Percentiles rank a stretch among this genome's conserved stretches.
These are phyloP conservation scores for Malus hybrid DNA, from an alignment of 331 rosid species.

Conservation along the genomic window DNA sequence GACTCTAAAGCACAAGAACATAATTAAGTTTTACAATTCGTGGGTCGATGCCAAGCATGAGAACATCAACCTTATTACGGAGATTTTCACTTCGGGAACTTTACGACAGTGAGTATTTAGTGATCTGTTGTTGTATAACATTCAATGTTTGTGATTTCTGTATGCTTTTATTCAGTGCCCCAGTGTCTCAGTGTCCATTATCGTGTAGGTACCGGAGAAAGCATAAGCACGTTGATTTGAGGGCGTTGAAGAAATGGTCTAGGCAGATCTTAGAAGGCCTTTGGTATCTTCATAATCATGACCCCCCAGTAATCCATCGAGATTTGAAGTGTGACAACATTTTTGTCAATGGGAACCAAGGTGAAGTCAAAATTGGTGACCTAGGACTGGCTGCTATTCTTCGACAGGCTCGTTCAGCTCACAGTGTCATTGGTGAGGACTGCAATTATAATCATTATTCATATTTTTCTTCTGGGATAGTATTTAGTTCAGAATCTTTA, in stretches of 20 bases:
- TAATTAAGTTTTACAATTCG: conserved; percentile 78
- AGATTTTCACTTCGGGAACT: conserved; percentile 92
- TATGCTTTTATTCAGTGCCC: not conserved
- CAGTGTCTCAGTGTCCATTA: not conserved
- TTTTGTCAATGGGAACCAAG: conserved; percentile 96
- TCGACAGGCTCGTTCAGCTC: conserved; percentile 81
- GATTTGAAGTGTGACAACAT: conserved; percentile 93
- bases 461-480: conserved; percentile 1
- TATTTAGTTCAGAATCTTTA: not conserved
- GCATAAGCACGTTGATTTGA: conserved; percentile 84
- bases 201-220: conserved; percentile 68
- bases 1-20: conserved; percentile 91
- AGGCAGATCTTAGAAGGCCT: conserved; percentile 97
- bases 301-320: conserved; percentile 91
- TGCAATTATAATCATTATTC: conserved; percentile 1
- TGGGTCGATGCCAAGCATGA: conserved; percentile 77
- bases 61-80: conserved; percentile 88
- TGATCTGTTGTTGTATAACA: not conserved
- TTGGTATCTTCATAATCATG: conserved; percentile 82
- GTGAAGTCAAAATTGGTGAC: conserved; percentile 98
- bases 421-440: conserved; percentile 82
- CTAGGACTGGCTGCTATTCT: conserved; percentile 94
- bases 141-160: not conserved
- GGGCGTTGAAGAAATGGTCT: conserved; percentile 98
- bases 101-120: conserved; percentile 72